Conservation (phyloP, 139 green algal species). For the Dunaliella primolecta region DNA sequence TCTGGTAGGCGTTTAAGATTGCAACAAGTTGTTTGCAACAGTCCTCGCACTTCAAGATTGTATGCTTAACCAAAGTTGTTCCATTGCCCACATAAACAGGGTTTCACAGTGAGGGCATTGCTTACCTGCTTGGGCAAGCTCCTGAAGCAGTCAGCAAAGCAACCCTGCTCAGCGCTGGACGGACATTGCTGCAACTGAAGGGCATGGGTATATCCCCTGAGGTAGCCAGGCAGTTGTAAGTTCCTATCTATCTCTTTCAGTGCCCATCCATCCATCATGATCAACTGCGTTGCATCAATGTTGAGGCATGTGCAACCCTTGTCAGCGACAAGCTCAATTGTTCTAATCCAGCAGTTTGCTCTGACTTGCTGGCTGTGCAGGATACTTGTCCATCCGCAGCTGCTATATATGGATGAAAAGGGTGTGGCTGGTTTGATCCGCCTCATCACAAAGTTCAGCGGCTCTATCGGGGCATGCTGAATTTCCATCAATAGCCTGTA, state of each 20-base stretch:
- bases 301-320: too few species aligned
- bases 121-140: background rate
- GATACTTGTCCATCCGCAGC: background rate
- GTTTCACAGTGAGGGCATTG: background rate
- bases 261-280: background rate
- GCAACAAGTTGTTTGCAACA: background rate
- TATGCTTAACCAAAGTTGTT: background rate
- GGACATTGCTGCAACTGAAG: background rate
- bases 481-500: background rate
- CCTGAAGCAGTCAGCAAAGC: background rate
- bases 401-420: background rate
- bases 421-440: background rate
- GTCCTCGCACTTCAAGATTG: too few species aligned
- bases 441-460: background rate
- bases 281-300: background rate
- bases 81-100: background rate
- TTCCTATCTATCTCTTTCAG: background rate
- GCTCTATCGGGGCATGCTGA: background rate
- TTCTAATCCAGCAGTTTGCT: background rate
- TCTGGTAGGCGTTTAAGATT: background rate
- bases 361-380: background rate
- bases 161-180: background rate
- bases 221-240: background rate
- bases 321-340: background rate
- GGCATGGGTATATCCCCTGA: background rate